Percentiles rank a stretch among this genome's conserved stretches.
Conservation (phyloP, 768 basidiomycete genomes). For the Boletellus ananiceps region DNA sequence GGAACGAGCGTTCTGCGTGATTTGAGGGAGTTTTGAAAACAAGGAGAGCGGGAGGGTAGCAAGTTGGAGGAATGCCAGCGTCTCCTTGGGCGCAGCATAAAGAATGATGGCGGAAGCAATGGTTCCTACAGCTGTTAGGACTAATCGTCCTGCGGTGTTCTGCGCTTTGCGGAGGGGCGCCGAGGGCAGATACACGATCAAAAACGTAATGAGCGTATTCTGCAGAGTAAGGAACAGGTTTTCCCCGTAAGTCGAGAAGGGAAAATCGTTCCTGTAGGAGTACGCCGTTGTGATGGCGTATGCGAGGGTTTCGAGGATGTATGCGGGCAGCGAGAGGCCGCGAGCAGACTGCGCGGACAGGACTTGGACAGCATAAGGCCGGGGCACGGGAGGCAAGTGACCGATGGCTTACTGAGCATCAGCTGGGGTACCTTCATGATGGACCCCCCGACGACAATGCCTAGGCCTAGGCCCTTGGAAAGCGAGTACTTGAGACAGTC, state of each 20-base stretch:
- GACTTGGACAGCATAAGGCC: constrained; percentile 41
- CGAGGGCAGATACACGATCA: constrained; percentile 68
- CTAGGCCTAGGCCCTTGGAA: constrained; percentile 90
- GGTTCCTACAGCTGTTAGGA: constrained; percentile 29
- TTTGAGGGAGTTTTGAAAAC: constrained; percentile 93
- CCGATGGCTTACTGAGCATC: constrained; percentile 57
- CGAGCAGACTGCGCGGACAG: constrained; percentile 69
- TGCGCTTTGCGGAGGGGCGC: constrained; percentile 23
- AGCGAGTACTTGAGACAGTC: constrained; percentile 88
- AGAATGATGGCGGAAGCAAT: constrained; percentile 38
- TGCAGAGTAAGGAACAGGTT: constrained; percentile 91
- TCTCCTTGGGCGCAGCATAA: constrained; percentile 42
- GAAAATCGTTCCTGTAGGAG: constrained; percentile 78
- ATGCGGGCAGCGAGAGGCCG: constrained; percentile 83
- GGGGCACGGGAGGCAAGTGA: neutral
- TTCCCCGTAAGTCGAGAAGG: constrained; percentile 97
- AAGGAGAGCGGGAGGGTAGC: constrained; percentile 87
- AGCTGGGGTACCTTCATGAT: constrained; percentile 97
- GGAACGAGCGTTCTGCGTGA: constrained; percentile 70
- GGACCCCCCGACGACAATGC: constrained; percentile 86
- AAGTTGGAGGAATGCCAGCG: constrained; percentile 71
- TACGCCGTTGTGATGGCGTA: constrained; percentile 90
- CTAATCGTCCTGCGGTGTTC: constrained; percentile 29
- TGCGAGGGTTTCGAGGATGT: constrained; percentile 84
- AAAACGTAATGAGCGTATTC: constrained; percentile 82